These are phyloP conservation scores for Botryotinia convoluta DNA, from an alignment of 2,329 filamentous ascomycete species.

Conservation along the genomic window DNA sequence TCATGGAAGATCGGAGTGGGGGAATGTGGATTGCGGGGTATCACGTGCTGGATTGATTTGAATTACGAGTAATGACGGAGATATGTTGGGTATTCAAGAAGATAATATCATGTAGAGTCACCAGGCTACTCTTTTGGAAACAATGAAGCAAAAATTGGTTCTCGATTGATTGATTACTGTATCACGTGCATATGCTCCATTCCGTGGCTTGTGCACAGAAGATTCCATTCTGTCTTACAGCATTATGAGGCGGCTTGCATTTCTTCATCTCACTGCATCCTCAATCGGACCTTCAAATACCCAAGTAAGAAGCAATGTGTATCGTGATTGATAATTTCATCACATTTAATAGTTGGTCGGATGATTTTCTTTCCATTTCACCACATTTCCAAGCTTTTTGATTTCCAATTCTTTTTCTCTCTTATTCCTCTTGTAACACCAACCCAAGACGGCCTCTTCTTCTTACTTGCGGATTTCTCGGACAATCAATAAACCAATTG, in stretches of 20 bases:
- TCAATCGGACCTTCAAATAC: slow-evolving; percentile 5
- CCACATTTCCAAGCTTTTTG: neutral
- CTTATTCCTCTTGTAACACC: neutral
- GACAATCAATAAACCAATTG: neutral
- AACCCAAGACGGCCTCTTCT: neutral
- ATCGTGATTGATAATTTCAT: neutral
- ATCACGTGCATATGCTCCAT: neutral
- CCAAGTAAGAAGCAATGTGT: neutral
- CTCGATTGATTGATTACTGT: neutral
- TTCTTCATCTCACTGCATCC: slow-evolving; percentile 10
- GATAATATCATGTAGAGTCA: neutral
- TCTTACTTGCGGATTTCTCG: neutral
- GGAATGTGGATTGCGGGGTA: neutral
- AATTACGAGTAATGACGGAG: fast-evolving
- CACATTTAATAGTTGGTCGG: neutral
- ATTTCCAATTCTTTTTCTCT: neutral
- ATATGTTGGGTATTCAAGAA: no score
- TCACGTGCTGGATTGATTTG: neutral
- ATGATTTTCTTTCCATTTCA: neutral
- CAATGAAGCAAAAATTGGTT: no score
- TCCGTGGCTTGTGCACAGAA: slow-evolving; percentile 11
- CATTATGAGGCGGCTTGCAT: slow-evolving; percentile 6
- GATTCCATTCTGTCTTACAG: slow-evolving; percentile 4
- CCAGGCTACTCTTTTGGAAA: no score
- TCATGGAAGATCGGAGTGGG: neutral